Evolutionary conservation across 208 protist genomes (phyloP).

Genomic region (Crithidia sp.): DNA sequence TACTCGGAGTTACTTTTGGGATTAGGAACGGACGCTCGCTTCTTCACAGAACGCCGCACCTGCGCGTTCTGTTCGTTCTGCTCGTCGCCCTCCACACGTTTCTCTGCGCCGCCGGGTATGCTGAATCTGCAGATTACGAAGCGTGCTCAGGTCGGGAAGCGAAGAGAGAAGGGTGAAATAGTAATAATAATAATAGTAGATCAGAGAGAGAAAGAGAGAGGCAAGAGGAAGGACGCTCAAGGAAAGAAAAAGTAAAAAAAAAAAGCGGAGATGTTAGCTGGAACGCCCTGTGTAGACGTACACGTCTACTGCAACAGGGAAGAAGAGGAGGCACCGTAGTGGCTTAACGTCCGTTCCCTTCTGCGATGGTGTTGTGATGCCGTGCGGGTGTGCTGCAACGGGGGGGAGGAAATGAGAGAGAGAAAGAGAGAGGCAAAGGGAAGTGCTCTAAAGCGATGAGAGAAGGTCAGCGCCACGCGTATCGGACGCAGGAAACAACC

Average conservation of each 20-base stretch:
- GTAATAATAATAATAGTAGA: background rate
- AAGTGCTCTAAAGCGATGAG: background rate
- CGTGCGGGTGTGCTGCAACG: too few species aligned
- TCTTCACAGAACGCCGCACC: too few species aligned
- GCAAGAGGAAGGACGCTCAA: background rate
- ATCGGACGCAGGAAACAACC: background rate
- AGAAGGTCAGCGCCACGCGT: background rate
- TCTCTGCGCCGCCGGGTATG: too few species aligned
- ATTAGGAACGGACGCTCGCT: too few species aligned
- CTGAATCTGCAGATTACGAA: too few species aligned
- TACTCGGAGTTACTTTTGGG: too few species aligned
- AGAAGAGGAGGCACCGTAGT: background rate
- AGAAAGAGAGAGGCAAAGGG: background rate
- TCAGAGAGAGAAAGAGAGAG: constrained; percentile 2
- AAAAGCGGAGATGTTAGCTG: background rate
- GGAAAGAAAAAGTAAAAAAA: background rate
- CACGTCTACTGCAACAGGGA: background rate
- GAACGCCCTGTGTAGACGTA: background rate
- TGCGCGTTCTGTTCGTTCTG: too few species aligned
- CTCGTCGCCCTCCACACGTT: too few species aligned
- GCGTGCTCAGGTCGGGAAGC: too few species aligned
- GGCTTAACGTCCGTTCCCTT: too few species aligned
- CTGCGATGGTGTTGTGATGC: too few species aligned
- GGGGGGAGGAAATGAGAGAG: constrained; percentile 6
- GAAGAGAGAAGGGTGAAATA: too few species aligned